Conservation (phyloP, 306 rosid species). For the Begonia loranthoides region DNA sequence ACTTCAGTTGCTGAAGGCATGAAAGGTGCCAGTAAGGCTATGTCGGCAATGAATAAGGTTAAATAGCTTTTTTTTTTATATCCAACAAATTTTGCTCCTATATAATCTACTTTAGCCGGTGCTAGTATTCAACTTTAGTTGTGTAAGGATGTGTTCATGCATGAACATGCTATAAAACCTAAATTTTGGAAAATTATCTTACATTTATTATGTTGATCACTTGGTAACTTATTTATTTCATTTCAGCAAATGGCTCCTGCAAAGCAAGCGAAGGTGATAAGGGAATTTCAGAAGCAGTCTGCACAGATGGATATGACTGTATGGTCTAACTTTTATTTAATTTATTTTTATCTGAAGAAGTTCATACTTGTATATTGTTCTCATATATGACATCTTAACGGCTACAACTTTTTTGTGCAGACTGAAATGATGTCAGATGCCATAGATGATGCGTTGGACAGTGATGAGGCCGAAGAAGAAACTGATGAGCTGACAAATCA, state of each 20-base stretch:
- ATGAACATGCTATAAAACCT: no score
- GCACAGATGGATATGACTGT: conserved; percentile 99
- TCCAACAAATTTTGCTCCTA: background rate
- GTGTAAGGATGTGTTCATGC: no score
- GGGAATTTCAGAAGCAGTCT: conserved; percentile 86
- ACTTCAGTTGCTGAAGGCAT: conserved; percentile 91
- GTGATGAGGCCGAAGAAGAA: conserved; percentile 97
- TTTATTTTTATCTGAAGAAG: background rate
- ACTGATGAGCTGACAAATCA: conserved; percentile 89
- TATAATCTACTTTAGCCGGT: no score
- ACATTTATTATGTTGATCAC: background rate
- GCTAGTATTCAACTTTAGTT: no score
- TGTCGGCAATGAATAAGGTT: conserved; percentile 91
- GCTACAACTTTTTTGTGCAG: conserved; percentile 32
- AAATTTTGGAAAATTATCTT: no score
- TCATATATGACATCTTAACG: conserved; percentile 14
- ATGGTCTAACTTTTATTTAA: conserved; percentile 25
- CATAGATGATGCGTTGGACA: conserved; percentile 85
- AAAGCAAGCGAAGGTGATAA: conserved; percentile 68
- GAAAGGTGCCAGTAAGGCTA: conserved; percentile 86
- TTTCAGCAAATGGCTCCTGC: conserved; percentile 92
- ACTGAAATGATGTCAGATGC: conserved; percentile 98
- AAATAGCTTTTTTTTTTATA: conserved; percentile 1
- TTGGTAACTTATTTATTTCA: conserved; percentile 12
- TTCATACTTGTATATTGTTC: conserved; percentile 4